These are phyloP conservation scores for Pythium coloratum DNA, from an alignment of 352 stramenopile genomes.

Conservation along the genomic window DNA sequence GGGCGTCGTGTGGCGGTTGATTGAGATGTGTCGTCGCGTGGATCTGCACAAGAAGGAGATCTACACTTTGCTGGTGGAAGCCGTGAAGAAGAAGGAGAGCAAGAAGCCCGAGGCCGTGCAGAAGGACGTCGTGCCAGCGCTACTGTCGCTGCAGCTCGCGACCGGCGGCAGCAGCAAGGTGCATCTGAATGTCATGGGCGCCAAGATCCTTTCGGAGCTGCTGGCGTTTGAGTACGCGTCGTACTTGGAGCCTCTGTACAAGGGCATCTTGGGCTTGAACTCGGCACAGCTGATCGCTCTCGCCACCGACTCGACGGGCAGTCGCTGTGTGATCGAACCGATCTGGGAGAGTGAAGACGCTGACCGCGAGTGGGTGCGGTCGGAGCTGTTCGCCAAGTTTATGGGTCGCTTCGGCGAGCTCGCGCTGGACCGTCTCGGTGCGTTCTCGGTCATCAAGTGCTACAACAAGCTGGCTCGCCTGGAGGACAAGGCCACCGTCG, in stretches of 20 bases:
- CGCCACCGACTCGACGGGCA: conserved; percentile 77
- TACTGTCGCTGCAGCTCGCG: conserved; percentile 70
- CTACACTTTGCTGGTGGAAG: conserved; percentile 52
- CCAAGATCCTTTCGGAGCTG: conserved; percentile 71
- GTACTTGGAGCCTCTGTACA: conserved; percentile 52
- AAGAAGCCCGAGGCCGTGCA: conserved; percentile 75
- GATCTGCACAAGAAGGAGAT: conserved; percentile 51
- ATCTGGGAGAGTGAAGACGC: conserved; percentile 72
- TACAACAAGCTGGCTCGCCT: conserved; percentile 57
- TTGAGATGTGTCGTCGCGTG: conserved; percentile 72
- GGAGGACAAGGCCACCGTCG: conserved; percentile 65
- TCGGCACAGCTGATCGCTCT: conserved; percentile 65
- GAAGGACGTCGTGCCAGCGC: conserved; percentile 60
- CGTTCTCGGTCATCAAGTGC: conserved; percentile 85
- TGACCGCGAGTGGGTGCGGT: conserved; percentile 54
- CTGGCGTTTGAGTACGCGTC: conserved; percentile 60
- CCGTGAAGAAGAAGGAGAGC: conserved; percentile 73
- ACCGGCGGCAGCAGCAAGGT: conserved; percentile 53
- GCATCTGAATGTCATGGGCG: conserved; percentile 76
- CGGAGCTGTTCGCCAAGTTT: conserved; percentile 70
- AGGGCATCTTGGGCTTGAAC: conserved; percentile 67
- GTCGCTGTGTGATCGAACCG: conserved; percentile 72
- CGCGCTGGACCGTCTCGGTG: conserved; percentile 70
- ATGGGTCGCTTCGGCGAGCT: conserved; percentile 68
- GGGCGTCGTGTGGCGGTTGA: conserved; percentile 76